These are phyloP conservation scores for peach (Prunus persica) DNA, from an alignment of 306 rosid genomes.

Conservation along the genomic window Prunus_persica_NCBIv2 NC_034016.1:22382001-22382500, in stretches of 20 bases:
- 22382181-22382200: neutral
- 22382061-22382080: neutral
- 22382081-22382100: neutral
- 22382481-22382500: slow-evolving; percentile 15
- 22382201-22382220: neutral
- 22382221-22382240: neutral
- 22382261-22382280: neutral
- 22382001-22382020: slow-evolving; percentile 12
- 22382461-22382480: slow-evolving; percentile 60
- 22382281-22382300: slow-evolving; percentile 7
- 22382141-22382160: neutral
- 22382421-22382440: no score
- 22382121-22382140: neutral
- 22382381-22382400: neutral
- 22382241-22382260: neutral
- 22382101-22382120: neutral
- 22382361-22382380: neutral
- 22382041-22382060: neutral
- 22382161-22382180: neutral
- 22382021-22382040: slow-evolving; percentile 14
- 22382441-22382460: slow-evolving; percentile 49
- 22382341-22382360: neutral
- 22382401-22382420: neutral
- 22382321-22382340: slow-evolving; percentile 72
- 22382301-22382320: slow-evolving; percentile 58